These are phyloP conservation scores for Xylaria sp. DNA, from an alignment of 495 filamentous ascomycete species.

Conservation along the genomic window DNA sequence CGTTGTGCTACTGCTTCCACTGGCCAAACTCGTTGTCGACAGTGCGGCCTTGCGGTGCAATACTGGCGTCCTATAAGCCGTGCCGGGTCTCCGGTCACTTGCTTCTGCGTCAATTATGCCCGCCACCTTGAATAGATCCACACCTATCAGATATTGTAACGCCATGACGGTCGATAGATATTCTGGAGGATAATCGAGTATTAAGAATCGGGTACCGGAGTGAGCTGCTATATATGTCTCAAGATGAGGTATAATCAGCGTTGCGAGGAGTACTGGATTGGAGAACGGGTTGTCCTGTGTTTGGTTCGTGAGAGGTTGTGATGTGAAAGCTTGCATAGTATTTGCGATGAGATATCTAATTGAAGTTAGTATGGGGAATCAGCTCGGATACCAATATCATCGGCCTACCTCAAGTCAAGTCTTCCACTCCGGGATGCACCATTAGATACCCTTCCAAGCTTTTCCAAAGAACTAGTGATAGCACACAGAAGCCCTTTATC, in stretches of 20 bases:
- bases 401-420: slow-evolving; percentile 51
- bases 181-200: slow-evolving; percentile 56
- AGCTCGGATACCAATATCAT: background rate
- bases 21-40: slow-evolving; percentile 14
- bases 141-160: slow-evolving; percentile 51
- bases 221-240: slow-evolving; percentile 51
- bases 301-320: slow-evolving; percentile 51
- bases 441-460: slow-evolving; percentile 46
- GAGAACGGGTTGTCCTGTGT: slow-evolving; percentile 54
- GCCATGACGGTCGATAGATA: slow-evolving; percentile 53
- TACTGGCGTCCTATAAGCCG: slow-evolving; percentile 15
- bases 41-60: slow-evolving; percentile 14
- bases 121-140: slow-evolving; percentile 51
- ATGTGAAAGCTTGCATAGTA: slow-evolving; percentile 56
- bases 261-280: slow-evolving; percentile 51
- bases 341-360: slow-evolving; percentile 54
- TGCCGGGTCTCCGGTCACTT: slow-evolving; percentile 26
- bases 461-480: slow-evolving; percentile 49
- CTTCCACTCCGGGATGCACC: slow-evolving; percentile 48
- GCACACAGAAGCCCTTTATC: slow-evolving; percentile 43
- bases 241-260: slow-evolving; percentile 53
- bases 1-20: slow-evolving; percentile 14
- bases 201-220: slow-evolving; percentile 49
- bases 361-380: slow-evolving; percentile 17
- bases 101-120: slow-evolving; percentile 48